Evolutionary conservation across 768 basidiomycete genomes (phyloP).

Genomic region (Russula sp.): DNA sequence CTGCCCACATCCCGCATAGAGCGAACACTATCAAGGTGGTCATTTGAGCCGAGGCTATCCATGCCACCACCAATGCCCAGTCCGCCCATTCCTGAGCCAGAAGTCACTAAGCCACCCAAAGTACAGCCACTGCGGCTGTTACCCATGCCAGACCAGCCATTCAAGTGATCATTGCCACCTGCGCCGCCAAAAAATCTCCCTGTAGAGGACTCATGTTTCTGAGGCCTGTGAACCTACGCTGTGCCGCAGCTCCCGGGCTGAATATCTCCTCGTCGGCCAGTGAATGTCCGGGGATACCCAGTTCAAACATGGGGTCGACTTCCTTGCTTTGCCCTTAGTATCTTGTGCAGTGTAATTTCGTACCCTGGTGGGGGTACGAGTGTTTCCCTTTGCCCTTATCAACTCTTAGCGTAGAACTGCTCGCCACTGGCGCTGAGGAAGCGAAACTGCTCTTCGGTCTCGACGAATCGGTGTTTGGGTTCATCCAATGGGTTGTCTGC

Average conservation of each 20-base stretch:
- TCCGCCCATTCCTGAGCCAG: too few species aligned
- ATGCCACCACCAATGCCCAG: too few species aligned
- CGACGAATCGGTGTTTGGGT: neutral
- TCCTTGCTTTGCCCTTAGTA: slow-evolving; percentile 14
- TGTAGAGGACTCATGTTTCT: neutral
- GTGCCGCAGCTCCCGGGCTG: slow-evolving; percentile 13
- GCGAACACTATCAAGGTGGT: too few species aligned
- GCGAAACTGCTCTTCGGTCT: neutral
- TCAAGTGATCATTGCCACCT: slow-evolving; percentile 1
- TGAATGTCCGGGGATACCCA: neutral
- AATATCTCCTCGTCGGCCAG: slow-evolving; percentile 12
- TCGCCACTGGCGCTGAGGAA: neutral
- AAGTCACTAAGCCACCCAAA: too few species aligned
- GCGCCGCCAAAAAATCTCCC: neutral
- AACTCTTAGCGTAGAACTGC: neutral
- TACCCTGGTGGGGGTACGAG: neutral
- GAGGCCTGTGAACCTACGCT: slow-evolving; percentile 9
- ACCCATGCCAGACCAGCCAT: neutral
- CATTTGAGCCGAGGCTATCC: too few species aligned
- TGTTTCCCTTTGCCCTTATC: slow-evolving; percentile 12
- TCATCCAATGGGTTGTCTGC: slow-evolving; percentile 19
- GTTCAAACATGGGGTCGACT: neutral
- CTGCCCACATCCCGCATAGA: too few species aligned
- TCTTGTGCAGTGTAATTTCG: neutral
- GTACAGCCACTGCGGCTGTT: too few species aligned